Base-by-base conservation (phyloP, 768 basidiomycete species). In the Leccinum rimulosum region DNA sequence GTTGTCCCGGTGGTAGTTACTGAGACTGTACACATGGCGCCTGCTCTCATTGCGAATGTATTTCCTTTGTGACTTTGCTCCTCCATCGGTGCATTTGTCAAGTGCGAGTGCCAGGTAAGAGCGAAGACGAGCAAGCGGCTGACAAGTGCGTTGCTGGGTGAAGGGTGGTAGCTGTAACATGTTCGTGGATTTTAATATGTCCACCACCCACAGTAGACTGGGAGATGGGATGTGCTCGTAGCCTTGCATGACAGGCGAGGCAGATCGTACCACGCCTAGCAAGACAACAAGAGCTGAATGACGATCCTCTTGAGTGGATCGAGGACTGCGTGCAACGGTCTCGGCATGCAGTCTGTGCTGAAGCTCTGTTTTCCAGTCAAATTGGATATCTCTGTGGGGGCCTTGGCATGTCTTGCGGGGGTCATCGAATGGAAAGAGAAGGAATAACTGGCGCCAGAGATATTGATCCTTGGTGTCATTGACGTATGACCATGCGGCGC, bases 371-470 rank as follows among this genome's bases (percentile, higher is more conserved):
- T 62, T 70, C 78, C 76, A 80, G 64, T 74, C 66, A 54, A 67
- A 65, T 15, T 54, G 58, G 30, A 57, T 49, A 12, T 66, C 62
- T 49, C 54, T 25, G 56, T 43, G 6, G 48, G 63, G 54, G 45
- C 60, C 52, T 22, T 62, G 60, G 52, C 58, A 35, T n/a, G 74
- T 66, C 45, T 68, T 57, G 15, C 82, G 76, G n/a, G 87, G 86
- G 65, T 87, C 82, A 67, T 91, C 90, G 69, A 89, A 90, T 6
- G 81, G 78, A 50, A 73, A 71, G 8, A 59, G 57, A 40, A 87
- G 80, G 71, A 86, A 89, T 54, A 90, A 75, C 54, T 81, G 75
- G 55, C 85, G 83, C 88, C 88, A 92, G 43, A 92, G 78, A 66
- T 83, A 82, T 50, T 81, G 80, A 72, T 87, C 84, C 30, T 74